Percentiles rank a stretch among this genome's conserved stretches.
phyloP scores from a whole-genome alignment of 1,284 basidiomycete genomes.

The Ganoderma resinaceum region DNA sequence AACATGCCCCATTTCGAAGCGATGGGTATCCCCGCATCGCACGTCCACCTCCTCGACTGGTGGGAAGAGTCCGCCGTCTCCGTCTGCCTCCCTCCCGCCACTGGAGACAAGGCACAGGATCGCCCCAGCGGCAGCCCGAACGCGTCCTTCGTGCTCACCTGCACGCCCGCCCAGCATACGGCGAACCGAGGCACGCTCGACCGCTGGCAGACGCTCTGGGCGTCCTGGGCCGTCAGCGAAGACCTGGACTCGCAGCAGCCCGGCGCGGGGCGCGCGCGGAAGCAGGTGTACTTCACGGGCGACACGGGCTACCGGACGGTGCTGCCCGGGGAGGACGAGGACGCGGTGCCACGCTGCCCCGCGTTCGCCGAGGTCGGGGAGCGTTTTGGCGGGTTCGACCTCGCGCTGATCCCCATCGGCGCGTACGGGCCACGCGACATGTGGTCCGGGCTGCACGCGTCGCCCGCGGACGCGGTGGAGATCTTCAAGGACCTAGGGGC shows the following conservation, averaged over 20 bases:
- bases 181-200: conserved; percentile 56
- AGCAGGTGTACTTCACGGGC: conserved; percentile 71
- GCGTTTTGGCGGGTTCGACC: conserved; percentile 64
- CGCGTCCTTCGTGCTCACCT: conserved; percentile 39
- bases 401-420: conserved; percentile 74
- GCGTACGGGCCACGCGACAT: conserved; percentile 67
- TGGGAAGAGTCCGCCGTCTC: conserved; percentile 53
- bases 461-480: conserved; percentile 67
- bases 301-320: conserved; percentile 71
- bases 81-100: conserved; percentile 12
- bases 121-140: not conserved
- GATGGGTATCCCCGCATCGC: conserved; percentile 46
- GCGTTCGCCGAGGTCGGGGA: conserved; percentile 74
- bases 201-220: conserved; percentile 63
- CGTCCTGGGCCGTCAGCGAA: conserved; percentile 63
- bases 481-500: conserved; percentile 69
- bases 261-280: conserved; percentile 13
- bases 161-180: conserved; percentile 56
- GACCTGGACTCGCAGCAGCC: conserved; percentile 24
- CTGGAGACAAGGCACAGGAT: not conserved
- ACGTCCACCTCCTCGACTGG: conserved; percentile 74
- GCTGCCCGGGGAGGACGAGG: conserved; percentile 54
- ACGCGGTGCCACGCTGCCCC: conserved; percentile 64
- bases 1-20: conserved; percentile 59
- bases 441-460: conserved; percentile 66